Evolutionary conservation across 2,329 filamentous ascomycete species (phyloP).

Genomic region (Trichoderma endophyticum): DNA sequence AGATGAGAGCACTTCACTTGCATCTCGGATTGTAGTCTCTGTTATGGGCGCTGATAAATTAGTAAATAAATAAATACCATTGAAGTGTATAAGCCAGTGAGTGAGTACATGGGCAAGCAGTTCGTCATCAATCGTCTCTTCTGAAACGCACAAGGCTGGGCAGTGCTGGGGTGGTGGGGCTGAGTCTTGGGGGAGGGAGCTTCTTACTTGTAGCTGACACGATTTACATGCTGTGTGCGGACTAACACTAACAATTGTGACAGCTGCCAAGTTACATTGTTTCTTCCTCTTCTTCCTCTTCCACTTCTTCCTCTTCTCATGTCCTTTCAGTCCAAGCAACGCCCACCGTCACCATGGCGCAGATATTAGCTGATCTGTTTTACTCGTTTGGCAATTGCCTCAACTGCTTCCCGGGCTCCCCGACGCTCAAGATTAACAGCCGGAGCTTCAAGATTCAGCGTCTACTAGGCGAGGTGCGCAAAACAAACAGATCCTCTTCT

Average conservation of each 20-base stretch:
- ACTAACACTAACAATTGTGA: not conserved
- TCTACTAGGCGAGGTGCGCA: conserved; percentile 78
- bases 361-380: conserved; percentile 81
- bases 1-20: too few species aligned
- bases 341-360: conserved; percentile 57
- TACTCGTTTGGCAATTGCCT: conserved; percentile 94
- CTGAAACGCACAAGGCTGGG: not conserved
- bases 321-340: not conserved
- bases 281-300: not conserved
- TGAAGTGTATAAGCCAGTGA: not conserved
- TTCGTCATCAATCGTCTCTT: not conserved
- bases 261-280: not conserved
- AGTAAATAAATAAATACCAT: too few species aligned
- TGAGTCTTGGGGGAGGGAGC: not conserved
- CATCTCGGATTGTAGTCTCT: not conserved
- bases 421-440: conserved; percentile 91
- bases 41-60: too few species aligned
- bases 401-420: conserved; percentile 92
- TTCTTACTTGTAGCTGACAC: not conserved
- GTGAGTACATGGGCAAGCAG: not conserved
- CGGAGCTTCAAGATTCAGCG: conserved; percentile 94
- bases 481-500: too few species aligned
- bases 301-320: not conserved
- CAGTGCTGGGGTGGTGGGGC: not conserved
- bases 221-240: not conserved